A percentile compares a stretch with the other conserved stretches of the same genome.
These are phyloP conservation scores for Groenewaldozyma tartarivorans DNA, from an alignment of 805 yeast species.

Conservation along the genomic window DNA sequence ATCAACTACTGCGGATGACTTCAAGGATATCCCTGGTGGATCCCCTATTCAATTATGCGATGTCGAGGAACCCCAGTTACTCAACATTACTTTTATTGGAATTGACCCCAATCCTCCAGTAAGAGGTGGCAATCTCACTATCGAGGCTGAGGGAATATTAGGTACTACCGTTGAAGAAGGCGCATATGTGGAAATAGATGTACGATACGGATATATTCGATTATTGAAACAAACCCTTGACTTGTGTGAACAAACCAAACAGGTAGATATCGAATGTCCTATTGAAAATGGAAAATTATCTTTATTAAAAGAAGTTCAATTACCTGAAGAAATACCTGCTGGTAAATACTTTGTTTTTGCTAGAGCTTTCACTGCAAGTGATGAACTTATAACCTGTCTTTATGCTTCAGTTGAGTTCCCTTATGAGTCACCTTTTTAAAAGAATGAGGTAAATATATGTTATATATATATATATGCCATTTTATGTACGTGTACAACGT, in stretches of 20 bases:
- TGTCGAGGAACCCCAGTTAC: constrained; percentile 47
- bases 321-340: constrained; percentile 91
- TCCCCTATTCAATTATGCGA: constrained; percentile 82
- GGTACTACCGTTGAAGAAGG: constrained; percentile 58
- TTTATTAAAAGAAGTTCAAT: constrained; percentile 62
- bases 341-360: constrained; percentile 84
- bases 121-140: constrained; percentile 75
- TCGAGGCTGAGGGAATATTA: constrained; percentile 63
- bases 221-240: constrained; percentile 85
- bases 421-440: too few species aligned
- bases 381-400: constrained; percentile 74
- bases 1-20: neutral
- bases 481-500: too few species aligned
- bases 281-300: constrained; percentile 57
- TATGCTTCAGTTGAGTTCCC: constrained; percentile 37
- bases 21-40: constrained; percentile 60
- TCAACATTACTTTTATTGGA: constrained; percentile 49
- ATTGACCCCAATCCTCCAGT: constrained; percentile 82
- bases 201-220: constrained; percentile 83
- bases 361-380: constrained; percentile 80
- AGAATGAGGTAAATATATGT: too few species aligned
- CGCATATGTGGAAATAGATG: constrained; percentile 90
- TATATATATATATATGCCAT: too few species aligned
- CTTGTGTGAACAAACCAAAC: constrained; percentile 75
- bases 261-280: constrained; percentile 84